Conservation (phyloP, 208 protist species). For the Zelonia costaricensis region DNA sequence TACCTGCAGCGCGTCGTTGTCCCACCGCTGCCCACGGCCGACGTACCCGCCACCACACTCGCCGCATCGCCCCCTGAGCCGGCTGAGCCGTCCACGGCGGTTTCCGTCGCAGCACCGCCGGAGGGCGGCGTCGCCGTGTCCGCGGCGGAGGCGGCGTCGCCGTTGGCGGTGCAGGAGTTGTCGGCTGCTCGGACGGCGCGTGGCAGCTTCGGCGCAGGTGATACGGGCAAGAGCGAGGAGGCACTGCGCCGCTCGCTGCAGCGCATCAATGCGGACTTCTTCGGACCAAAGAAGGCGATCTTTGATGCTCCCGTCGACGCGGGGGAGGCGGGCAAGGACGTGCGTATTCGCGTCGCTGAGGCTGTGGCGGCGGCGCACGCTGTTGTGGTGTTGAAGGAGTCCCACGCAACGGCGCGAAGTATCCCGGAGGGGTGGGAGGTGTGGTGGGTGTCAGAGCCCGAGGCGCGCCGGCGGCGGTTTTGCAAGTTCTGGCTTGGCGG, state of each 20-base stretch:
- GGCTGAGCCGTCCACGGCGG: not conserved
- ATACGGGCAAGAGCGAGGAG: slow-evolving; percentile 28
- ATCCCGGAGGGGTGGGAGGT: slow-evolving; percentile 58
- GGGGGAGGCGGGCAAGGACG: slow-evolving; percentile 1
- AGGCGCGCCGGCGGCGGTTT: slow-evolving; percentile 46
- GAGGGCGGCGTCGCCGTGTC: not conserved
- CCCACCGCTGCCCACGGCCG: slow-evolving; percentile 18
- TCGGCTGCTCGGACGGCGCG: slow-evolving; percentile 2
- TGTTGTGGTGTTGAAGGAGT: slow-evolving; percentile 25
- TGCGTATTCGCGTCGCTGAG: slow-evolving; percentile 19
- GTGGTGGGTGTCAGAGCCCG: slow-evolving; percentile 73
- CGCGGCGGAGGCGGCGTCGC: not conserved
- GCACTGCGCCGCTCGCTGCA: slow-evolving; percentile 18
- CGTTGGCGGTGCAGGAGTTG: slow-evolving; percentile 8
- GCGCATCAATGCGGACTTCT: slow-evolving; percentile 39
- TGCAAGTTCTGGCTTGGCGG: slow-evolving; percentile 67
- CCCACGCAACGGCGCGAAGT: slow-evolving; percentile 11
- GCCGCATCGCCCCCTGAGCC: not conserved
- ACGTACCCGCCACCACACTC: not conserved
- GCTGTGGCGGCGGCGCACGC: slow-evolving; percentile 28
- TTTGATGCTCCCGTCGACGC: slow-evolving; percentile 13
- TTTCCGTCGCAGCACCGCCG: slow-evolving; percentile 11
- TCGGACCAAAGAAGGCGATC: slow-evolving; percentile 5
- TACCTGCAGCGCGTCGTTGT: slow-evolving; percentile 62
- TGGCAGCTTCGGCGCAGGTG: slow-evolving; percentile 28